Evolutionary conservation across 495 filamentous ascomycete genomes (phyloP).

Genomic region (Oleoguttula mirabilis): DNA sequence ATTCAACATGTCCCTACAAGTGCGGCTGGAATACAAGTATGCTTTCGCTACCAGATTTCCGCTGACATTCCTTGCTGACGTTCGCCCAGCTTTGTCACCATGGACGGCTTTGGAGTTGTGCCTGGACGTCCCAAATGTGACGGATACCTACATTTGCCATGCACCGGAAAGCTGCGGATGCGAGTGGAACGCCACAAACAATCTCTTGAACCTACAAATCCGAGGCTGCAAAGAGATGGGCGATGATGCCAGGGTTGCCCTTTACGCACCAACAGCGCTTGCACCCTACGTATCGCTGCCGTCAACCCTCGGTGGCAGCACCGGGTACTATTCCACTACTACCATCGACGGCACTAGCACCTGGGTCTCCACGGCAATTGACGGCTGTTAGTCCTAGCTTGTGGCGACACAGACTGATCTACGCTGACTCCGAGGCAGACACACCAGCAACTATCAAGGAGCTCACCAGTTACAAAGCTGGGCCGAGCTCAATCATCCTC

Average conservation of each 20-base stretch:
- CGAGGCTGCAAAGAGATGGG: conserved; percentile 14
- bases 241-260: conserved; percentile 10
- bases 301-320: conserved; percentile 1
- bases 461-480: conserved; percentile 2
- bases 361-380: conserved; percentile 2
- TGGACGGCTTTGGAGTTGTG: conserved; percentile 12
- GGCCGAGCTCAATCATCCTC: not conserved
- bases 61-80: too few relatives aligned
- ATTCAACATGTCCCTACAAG: conserved; percentile 11
- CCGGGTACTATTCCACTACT: conserved; percentile 3
- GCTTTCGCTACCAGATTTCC: too few relatives aligned
- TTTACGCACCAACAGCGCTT: conserved; percentile 10
- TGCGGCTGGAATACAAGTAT: conserved; percentile 14
- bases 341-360: conserved; percentile 3
- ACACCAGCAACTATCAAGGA: conserved; percentile 3
- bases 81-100: conserved; percentile 3
- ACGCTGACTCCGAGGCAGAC: not conserved
- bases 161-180: conserved; percentile 16
- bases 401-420: not conserved
- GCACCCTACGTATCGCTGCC: conserved; percentile 8
- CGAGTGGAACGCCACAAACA: conserved; percentile 2
- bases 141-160: conserved; percentile 12
- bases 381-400: not conserved
- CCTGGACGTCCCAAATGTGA: not conserved
- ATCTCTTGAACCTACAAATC: not conserved